phyloP scores from a whole-genome alignment of 2,329 filamentous ascomycete genomes.

The Ilyonectria sp. region DNA sequence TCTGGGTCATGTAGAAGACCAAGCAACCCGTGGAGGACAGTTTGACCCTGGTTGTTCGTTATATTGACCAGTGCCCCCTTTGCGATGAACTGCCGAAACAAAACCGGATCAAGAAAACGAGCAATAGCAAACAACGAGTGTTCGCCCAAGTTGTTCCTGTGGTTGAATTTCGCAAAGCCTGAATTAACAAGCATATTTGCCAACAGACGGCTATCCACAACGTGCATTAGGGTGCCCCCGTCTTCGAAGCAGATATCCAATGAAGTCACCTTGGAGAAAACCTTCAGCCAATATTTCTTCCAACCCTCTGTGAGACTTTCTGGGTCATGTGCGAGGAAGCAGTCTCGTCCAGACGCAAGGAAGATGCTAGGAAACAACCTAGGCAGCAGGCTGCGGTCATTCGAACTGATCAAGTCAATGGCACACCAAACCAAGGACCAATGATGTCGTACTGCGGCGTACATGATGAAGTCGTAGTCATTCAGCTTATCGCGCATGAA shows the following conservation, averaged over 20 bases:
- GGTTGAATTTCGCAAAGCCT: slow-evolving; percentile 2
- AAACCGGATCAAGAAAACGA: neutral
- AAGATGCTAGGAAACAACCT: neutral
- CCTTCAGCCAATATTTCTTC: neutral
- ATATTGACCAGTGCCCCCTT: neutral
- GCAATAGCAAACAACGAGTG: slow-evolving; percentile 1
- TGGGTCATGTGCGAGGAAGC: neutral
- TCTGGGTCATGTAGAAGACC: neutral
- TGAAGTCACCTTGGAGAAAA: neutral
- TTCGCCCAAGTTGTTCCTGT: neutral
- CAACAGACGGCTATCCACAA: neutral
- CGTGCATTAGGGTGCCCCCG: neutral
- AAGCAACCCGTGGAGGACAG: neutral
- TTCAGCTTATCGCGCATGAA: neutral
- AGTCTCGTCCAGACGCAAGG: neutral
- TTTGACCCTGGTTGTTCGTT: neutral
- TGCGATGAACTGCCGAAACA: neutral
- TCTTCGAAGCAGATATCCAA: neutral
- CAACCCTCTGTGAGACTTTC: neutral
- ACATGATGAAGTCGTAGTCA: neutral
- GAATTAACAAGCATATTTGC: neutral
- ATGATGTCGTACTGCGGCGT: neutral
- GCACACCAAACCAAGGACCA: neutral
- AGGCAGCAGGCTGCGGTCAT: neutral
- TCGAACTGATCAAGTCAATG: neutral